A percentile compares a stretch with the other conserved stretches of the same genome.
Evolutionary conservation across 768 basidiomycete species (phyloP).

Genomic region (Gelatoporia subvermispora): DNA sequence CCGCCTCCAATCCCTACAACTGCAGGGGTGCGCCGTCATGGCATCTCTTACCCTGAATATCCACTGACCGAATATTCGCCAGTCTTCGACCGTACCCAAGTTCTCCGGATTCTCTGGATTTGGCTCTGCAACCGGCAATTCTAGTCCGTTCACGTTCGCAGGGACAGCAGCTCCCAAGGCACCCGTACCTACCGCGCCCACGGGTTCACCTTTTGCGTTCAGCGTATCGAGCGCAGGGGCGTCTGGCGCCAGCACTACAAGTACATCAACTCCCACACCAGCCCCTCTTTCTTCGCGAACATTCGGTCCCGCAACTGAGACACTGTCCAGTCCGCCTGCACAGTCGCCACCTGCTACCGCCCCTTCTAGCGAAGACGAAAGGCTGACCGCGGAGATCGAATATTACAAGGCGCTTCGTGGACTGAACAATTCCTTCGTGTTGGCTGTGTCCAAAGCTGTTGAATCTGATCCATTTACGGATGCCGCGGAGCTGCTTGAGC

Average conservation of each 20-base stretch:
- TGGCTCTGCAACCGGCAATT: slow-evolving; percentile 28
- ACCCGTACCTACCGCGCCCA: slow-evolving; percentile 15
- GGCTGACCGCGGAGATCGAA: slow-evolving; percentile 35
- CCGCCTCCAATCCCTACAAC: slow-evolving; percentile 2
- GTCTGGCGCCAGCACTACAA: slow-evolving; percentile 7
- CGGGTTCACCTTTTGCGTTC: slow-evolving; percentile 12
- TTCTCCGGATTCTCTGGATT: slow-evolving; percentile 53
- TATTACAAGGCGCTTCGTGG: slow-evolving; percentile 73
- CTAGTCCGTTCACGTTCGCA: slow-evolving; percentile 38
- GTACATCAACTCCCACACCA: slow-evolving; percentile 17
- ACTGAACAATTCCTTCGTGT: slow-evolving; percentile 61
- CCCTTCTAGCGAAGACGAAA: slow-evolving; percentile 19
- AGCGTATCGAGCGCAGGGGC: slow-evolving; percentile 1
- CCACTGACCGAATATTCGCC: neutral
- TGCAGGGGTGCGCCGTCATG: slow-evolving; percentile 19
- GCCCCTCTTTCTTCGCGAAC: slow-evolving; percentile 37
- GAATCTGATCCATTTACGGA: slow-evolving; percentile 71
- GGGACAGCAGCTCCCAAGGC: slow-evolving; percentile 15
- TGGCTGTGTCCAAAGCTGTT: slow-evolving; percentile 52
- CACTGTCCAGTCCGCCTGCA: neutral
- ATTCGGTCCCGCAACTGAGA: slow-evolving; percentile 28
- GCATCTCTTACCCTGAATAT: neutral
- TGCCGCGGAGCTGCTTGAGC: slow-evolving; percentile 47
- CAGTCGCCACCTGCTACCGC: slow-evolving; percentile 1
- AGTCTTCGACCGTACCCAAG: slow-evolving; percentile 32